Evolutionary conservation across 768 basidiomycete species (phyloP).

Genomic region (Lepiota subincarnata): DNA sequence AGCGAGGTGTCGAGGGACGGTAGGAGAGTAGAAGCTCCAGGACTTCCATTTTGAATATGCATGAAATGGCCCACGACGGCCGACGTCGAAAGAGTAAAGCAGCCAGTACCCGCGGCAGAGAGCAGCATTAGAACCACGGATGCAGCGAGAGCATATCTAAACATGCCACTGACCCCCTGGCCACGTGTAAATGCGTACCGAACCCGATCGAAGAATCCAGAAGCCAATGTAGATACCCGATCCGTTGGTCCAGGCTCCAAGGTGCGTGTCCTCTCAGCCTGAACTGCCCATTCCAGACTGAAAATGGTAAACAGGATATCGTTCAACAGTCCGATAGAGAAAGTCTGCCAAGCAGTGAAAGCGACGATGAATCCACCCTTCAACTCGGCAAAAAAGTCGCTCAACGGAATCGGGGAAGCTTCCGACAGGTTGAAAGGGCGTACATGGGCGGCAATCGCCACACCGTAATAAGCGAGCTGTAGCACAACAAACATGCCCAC

Average conservation of each 20-base stretch:
- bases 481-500: background rate
- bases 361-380: constrained; percentile 2
- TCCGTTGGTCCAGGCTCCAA: constrained; percentile 2
- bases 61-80: background rate
- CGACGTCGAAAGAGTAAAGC: constrained; percentile 2
- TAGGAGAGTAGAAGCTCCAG: background rate
- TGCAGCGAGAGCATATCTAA: background rate
- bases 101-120: constrained; percentile 1
- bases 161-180: constrained; percentile 5
- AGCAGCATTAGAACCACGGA: constrained; percentile 5
- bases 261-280: background rate
- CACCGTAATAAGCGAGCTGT: background rate
- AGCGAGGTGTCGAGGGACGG: background rate
- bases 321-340: background rate
- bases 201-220: constrained; percentile 2
- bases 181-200: background rate
- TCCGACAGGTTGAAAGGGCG: background rate
- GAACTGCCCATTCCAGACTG: constrained; percentile 6
- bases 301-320: constrained; percentile 5
- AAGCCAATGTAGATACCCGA: constrained; percentile 1
- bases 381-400: background rate
- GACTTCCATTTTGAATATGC: background rate
- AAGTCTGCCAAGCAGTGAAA: background rate
- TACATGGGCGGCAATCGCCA: background rate
- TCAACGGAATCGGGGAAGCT: background rate